A percentile compares a stretch with the other conserved stretches of the same genome.
These are phyloP conservation scores for maize (Zea mays) DNA, from an alignment of 176 grass and related monocot genomes.

Conservation along the genomic window DNA sequence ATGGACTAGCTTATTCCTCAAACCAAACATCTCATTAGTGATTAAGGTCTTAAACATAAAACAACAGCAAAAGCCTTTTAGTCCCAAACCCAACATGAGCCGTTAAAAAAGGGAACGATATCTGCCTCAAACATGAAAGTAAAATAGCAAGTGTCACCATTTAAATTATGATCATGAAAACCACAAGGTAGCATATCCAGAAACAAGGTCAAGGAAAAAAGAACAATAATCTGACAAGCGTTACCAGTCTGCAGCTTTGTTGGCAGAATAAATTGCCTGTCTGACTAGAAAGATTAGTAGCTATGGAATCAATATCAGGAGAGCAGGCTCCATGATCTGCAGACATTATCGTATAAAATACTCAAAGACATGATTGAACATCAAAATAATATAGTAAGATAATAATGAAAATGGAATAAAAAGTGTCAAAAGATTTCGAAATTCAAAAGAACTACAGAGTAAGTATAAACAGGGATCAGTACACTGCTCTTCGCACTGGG, in stretches of 20 bases:
- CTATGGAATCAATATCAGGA: constrained; percentile 44
- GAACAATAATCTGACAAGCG: constrained; percentile 12
- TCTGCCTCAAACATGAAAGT: not conserved
- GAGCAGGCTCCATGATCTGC: constrained; percentile 72
- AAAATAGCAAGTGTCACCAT: not conserved
- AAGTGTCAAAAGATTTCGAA: constrained; percentile 22
- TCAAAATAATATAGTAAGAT: constrained; percentile 26
- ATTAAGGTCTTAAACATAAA: not conserved
- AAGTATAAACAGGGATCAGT: constrained; percentile 43
- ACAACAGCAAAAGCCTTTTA: not conserved
- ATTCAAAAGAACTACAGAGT: constrained; percentile 19
- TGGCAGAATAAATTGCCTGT: constrained; percentile 65
- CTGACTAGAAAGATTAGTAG: constrained; percentile 35
- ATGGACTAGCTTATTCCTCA: no score
- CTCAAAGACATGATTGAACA: constrained; percentile 30
- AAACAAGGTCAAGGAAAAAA: constrained; percentile 23
- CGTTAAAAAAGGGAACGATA: not conserved
- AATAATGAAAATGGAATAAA: constrained; percentile 25
- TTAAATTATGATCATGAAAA: constrained; percentile 31
- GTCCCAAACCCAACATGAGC: not conserved
- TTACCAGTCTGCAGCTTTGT: constrained; percentile 82
- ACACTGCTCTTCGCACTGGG: constrained; percentile 78
- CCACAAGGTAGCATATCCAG: constrained; percentile 23
- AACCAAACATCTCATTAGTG: no score
- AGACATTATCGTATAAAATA: constrained; percentile 37